Conservation (phyloP, 768 basidiomycete genomes). For the Pisolithus microcarpus region DNA sequence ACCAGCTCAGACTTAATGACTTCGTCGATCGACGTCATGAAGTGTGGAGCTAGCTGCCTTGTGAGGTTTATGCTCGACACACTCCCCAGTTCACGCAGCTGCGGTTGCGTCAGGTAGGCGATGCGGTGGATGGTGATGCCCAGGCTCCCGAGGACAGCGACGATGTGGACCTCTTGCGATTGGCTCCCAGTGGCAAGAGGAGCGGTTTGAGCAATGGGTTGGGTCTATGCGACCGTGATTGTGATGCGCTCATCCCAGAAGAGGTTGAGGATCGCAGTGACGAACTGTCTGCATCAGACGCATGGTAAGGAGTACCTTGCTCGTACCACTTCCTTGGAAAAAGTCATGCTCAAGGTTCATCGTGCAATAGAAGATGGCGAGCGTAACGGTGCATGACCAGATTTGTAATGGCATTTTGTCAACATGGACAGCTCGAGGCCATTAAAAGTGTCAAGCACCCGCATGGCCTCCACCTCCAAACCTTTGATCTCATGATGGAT, state of each 20-base stretch:
- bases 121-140: slow-evolving; percentile 28
- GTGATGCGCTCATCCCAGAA: slow-evolving; percentile 40
- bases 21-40: slow-evolving; percentile 20
- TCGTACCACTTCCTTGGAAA: slow-evolving; percentile 18
- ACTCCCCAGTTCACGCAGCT: slow-evolving; percentile 30
- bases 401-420: slow-evolving; percentile 29
- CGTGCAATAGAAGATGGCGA: slow-evolving; percentile 24
- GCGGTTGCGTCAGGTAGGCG: slow-evolving; percentile 25
- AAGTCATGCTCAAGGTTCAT: slow-evolving; percentile 21
- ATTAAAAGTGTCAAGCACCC: slow-evolving; percentile 73
- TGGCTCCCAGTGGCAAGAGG: slow-evolving; percentile 24
- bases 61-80: slow-evolving; percentile 45
- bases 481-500: slow-evolving; percentile 59
- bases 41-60: slow-evolving; percentile 30
- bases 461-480: slow-evolving; percentile 64
- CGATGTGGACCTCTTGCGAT: slow-evolving; percentile 54
- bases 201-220: slow-evolving; percentile 27
- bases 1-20: slow-evolving; percentile 53
- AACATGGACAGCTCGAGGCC: slow-evolving; percentile 68
- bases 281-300: slow-evolving; percentile 39
- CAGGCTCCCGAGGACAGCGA: slow-evolving; percentile 48
- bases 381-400: slow-evolving; percentile 16
- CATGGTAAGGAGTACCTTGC: slow-evolving; percentile 24
- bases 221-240: slow-evolving; percentile 41
- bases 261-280: slow-evolving; percentile 53